Evolutionary conservation across 352 stramenopile genomes (phyloP).

Genomic region (Hyaloperonospora brassicae): DNA sequence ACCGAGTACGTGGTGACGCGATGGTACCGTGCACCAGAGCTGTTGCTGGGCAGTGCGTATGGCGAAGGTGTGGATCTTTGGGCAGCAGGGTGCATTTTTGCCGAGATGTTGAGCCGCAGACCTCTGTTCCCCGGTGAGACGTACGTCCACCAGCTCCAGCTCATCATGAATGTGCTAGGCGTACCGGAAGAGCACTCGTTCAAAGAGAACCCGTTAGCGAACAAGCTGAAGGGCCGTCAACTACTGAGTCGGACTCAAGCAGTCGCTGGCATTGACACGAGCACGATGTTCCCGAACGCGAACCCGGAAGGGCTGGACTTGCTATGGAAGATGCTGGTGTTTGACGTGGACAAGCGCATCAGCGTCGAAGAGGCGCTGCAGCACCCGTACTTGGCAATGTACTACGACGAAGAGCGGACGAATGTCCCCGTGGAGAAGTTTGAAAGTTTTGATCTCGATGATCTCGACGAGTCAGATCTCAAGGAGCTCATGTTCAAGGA

Average conservation of each 20-base stretch:
- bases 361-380: constrained; percentile 92
- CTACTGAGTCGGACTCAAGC: constrained; percentile 76
- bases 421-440: constrained; percentile 62
- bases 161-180: constrained; percentile 86
- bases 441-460: constrained; percentile 81
- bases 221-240: constrained; percentile 83
- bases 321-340: constrained; percentile 85
- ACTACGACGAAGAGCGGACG: constrained; percentile 76
- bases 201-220: constrained; percentile 80
- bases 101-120: constrained; percentile 82
- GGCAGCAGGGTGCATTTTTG: constrained; percentile 83
- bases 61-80: constrained; percentile 79
- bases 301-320: constrained; percentile 79
- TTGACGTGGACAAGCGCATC: constrained; percentile 93
- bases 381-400: constrained; percentile 93
- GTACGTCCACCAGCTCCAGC: constrained; percentile 82
- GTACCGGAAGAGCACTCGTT: constrained; percentile 84
- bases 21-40: constrained; percentile 83
- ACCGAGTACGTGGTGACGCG: constrained; percentile 87
- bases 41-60: constrained; percentile 79
- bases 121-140: constrained; percentile 80
- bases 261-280: constrained; percentile 72
- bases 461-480: constrained; percentile 71
- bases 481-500: constrained; percentile 89
- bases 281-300: constrained; percentile 76